phyloP scores from a whole-genome alignment of 257 asterid species.

The Scutellaria baicalensis region DNA sequence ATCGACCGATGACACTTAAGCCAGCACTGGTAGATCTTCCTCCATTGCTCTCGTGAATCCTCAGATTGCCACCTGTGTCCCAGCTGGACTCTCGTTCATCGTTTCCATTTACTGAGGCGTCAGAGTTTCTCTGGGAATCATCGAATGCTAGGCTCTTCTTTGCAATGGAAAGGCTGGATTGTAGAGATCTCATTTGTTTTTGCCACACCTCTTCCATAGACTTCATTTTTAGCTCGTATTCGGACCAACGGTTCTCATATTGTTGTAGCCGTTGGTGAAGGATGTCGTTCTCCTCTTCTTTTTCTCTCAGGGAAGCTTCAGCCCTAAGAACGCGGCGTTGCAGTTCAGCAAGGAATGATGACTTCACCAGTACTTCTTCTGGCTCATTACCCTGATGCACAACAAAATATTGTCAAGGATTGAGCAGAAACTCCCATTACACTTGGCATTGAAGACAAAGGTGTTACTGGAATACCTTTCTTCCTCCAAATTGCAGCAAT shows the following conservation, averaged over 20 bases:
- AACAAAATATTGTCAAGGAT: neutral
- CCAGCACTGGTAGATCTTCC: slow-evolving; percentile 56
- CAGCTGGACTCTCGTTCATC: slow-evolving; percentile 57
- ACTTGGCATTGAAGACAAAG: neutral
- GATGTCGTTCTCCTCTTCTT: slow-evolving; percentile 83
- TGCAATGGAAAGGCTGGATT: slow-evolving; percentile 91
- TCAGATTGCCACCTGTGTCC: slow-evolving; percentile 50
- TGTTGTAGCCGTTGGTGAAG: slow-evolving; percentile 87
- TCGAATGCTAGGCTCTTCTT: slow-evolving; percentile 78
- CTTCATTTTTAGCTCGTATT: slow-evolving; percentile 89
- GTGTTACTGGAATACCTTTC: slow-evolving; percentile 45
- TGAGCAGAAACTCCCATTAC: neutral
- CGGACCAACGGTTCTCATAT: slow-evolving; percentile 94
- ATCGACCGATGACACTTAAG: slow-evolving; percentile 61
- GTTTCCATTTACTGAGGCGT: slow-evolving; percentile 57
- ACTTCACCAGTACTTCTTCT: slow-evolving; percentile 80
- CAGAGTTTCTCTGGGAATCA: slow-evolving; percentile 65
- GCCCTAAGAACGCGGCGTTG: slow-evolving; percentile 90
- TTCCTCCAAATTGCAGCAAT: slow-evolving; percentile 69
- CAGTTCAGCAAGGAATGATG: slow-evolving; percentile 90
- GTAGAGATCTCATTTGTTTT: slow-evolving; percentile 93
- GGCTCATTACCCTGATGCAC: slow-evolving; percentile 56
- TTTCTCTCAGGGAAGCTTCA: slow-evolving; percentile 77
- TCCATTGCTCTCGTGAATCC: slow-evolving; percentile 46
- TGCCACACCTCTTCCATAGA: slow-evolving; percentile 99